Evolutionary conservation across 495 filamentous ascomycete genomes (phyloP).

Genomic region (Xylaria palmicola): DNA sequence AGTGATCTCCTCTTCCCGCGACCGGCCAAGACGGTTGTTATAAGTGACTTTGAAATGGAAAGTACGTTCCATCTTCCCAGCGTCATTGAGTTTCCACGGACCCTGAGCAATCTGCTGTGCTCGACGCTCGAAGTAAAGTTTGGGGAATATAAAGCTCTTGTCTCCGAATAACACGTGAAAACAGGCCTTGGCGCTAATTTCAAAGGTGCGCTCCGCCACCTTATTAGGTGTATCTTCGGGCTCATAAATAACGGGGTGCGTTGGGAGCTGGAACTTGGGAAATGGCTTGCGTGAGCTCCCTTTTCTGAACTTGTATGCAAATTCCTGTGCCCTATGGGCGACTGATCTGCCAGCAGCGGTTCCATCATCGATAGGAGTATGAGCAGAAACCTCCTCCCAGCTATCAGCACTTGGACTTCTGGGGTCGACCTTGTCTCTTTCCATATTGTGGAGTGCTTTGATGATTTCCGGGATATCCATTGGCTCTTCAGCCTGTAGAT

Average conservation of each 20-base stretch:
- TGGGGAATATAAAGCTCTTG: conserved; percentile 89
- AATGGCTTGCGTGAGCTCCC: conserved; percentile 52
- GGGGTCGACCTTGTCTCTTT: conserved; percentile 56
- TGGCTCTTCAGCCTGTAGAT: conserved; percentile 64
- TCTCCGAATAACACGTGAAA: conserved; percentile 97
- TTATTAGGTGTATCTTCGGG: conserved; percentile 73
- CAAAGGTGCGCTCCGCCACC: conserved; percentile 73
- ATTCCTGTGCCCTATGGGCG: conserved; percentile 52
- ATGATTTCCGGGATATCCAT: conserved; percentile 54
- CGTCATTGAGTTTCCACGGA: conserved; percentile 72
- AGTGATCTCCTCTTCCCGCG: conserved; percentile 58
- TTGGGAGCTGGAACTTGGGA: conserved; percentile 80
- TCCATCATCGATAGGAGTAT: conserved; percentile 61
- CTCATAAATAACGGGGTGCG: conserved; percentile 76
- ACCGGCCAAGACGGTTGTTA: conserved; percentile 60
- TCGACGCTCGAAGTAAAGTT: conserved; percentile 80
- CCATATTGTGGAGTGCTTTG: conserved; percentile 52
- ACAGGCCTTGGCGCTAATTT: conserved; percentile 85
- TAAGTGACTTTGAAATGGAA: conserved; percentile 78
- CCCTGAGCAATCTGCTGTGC: conserved; percentile 80
- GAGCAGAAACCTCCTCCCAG: conserved; percentile 82
- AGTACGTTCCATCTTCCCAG: conserved; percentile 67
- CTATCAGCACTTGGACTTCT: conserved; percentile 78
- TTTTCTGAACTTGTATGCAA: conserved; percentile 59
- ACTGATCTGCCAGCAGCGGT: conserved; percentile 43